These are phyloP conservation scores for Chytriomyces sp. DNA, from an alignment of 192 early-diverging fungal species.

Conservation along the genomic window DNA sequence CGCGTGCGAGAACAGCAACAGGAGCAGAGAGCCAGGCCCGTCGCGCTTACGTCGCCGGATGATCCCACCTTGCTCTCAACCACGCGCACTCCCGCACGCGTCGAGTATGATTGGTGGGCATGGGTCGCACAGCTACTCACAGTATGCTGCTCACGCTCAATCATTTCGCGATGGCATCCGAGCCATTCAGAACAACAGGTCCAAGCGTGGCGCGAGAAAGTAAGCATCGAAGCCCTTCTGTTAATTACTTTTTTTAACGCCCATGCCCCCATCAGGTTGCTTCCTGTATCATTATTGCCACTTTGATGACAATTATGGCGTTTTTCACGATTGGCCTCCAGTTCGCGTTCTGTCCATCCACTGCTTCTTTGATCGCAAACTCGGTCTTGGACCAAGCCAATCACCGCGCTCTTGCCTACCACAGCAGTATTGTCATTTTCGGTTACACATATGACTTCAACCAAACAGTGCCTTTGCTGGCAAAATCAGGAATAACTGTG, in stretches of 20 bases:
- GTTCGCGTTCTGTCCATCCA: constrained; percentile 36
- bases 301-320: constrained; percentile 30
- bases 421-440: constrained; percentile 30
- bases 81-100: no score
- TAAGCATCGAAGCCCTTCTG: not conserved
- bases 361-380: not conserved
- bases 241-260: not conserved
- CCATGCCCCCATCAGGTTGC: constrained; percentile 18
- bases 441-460: constrained; percentile 38
- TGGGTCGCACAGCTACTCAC: constrained; percentile 34
- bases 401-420: constrained; percentile 36
- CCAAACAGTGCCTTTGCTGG: constrained; percentile 16
- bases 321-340: constrained; percentile 49
- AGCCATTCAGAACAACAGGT: constrained; percentile 30
- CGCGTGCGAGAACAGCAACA: no score
- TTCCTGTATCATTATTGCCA: constrained; percentile 44
- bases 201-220: constrained; percentile 3
- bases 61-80: no score
- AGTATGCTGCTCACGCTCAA: constrained; percentile 34
- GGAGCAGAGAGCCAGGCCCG: no score
- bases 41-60: no score
- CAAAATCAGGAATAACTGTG: constrained; percentile 9
- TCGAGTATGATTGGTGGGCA: constrained; percentile 42
- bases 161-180: constrained; percentile 36
- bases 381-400: constrained; percentile 36